These are phyloP conservation scores for Plantago lanceolata DNA, from an alignment of 305 asterid genomes.

Conservation along the genomic window DNA sequence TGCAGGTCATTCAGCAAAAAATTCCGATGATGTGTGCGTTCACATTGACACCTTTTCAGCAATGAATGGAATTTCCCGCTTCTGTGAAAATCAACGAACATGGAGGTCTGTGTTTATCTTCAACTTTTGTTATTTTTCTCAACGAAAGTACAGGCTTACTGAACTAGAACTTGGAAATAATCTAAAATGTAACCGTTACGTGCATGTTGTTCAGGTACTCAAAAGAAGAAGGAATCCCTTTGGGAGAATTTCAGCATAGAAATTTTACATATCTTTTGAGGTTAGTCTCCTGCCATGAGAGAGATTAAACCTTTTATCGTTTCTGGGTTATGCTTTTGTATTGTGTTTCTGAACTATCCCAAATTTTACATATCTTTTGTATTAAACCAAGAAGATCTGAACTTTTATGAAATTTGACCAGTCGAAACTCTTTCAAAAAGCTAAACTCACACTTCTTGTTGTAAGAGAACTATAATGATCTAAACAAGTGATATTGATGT, in stretches of 20 bases:
- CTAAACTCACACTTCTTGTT: not conserved
- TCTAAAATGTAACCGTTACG: not conserved
- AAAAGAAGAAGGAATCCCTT: constrained; percentile 77
- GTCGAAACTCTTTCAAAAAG: not conserved
- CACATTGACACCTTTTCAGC: constrained; percentile 91
- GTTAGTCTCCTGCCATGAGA: constrained; percentile 33
- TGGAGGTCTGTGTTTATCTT: constrained; percentile 58
- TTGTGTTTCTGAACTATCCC: no score
- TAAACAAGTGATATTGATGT: not conserved
- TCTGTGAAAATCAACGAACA: constrained; percentile 64
- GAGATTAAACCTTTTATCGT: constrained; percentile 1
- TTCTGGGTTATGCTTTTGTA: not conserved
- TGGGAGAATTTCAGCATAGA: constrained; percentile 47
- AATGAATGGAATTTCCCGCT: constrained; percentile 92
- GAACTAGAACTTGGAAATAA: not conserved
- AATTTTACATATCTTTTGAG: constrained; percentile 78
- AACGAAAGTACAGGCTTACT: no score
- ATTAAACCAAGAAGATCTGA: no score
- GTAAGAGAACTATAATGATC: not conserved
- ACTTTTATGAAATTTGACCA: not conserved
- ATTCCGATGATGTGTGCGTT: constrained; percentile 59
- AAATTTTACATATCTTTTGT: no score
- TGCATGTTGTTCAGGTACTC: constrained; percentile 62
- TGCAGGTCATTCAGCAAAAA: constrained; percentile 48
- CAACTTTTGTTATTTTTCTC: no score